A percentile compares a stretch with the other conserved stretches of the same genome.
phyloP scores from a whole-genome alignment of 2,329 filamentous ascomycete genomes.

The Thermoascus crustaceus region DNA sequence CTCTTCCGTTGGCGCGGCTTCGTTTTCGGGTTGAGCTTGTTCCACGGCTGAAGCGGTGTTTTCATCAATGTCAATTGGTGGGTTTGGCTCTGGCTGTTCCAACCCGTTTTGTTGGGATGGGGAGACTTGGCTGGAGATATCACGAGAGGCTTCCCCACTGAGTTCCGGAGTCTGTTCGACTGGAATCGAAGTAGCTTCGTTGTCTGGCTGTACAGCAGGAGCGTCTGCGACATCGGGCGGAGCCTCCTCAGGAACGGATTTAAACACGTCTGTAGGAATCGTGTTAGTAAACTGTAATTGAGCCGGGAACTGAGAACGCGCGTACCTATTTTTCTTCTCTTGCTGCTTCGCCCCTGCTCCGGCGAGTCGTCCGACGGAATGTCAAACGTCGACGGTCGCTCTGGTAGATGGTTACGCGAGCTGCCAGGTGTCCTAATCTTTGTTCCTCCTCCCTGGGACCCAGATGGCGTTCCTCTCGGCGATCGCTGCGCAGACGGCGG shows the following conservation, averaged over 20 bases:
- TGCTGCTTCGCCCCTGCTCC: slow-evolving; percentile 20
- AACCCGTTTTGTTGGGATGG: background rate
- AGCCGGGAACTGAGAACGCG: slow-evolving; percentile 4
- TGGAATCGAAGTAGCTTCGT: background rate
- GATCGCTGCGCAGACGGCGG: slow-evolving; percentile 5
- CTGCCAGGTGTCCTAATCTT: slow-evolving; percentile 21
- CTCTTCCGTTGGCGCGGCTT: no score
- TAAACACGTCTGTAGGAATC: no score
- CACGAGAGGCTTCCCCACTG: background rate
- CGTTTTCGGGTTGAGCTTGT: no score
- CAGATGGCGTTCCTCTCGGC: slow-evolving; percentile 11
- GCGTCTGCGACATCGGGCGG: no score
- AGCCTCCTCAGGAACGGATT: background rate
- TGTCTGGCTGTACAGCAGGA: background rate
- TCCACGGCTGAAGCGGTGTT: no score
- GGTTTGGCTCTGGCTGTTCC: background rate
- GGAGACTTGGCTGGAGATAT: background rate
- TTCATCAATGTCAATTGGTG: background rate
- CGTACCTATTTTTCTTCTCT: slow-evolving; percentile 27
- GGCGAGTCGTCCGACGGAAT: slow-evolving; percentile 24
- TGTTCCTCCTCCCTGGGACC: slow-evolving; percentile 8
- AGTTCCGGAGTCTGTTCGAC: background rate
- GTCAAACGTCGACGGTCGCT: slow-evolving; percentile 29
- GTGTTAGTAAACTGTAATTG: background rate
- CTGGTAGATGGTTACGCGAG: slow-evolving; percentile 23